phyloP scores from a whole-genome alignment of 371 early-diverging fungal genomes.

The Rhizomucor pusillus region DNA sequence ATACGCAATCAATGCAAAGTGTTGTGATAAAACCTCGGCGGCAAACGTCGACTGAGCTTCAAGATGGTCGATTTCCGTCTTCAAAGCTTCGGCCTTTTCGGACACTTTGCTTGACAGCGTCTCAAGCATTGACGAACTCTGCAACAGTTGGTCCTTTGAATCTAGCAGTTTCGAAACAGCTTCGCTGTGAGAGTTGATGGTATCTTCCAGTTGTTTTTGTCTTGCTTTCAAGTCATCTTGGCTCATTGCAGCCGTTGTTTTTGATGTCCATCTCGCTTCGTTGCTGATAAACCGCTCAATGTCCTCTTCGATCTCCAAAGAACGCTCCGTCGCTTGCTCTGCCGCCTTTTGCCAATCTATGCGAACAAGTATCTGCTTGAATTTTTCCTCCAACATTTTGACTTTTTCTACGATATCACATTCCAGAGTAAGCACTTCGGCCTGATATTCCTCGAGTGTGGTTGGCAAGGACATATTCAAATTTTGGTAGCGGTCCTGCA shows the following conservation, averaged over 20 bases:
- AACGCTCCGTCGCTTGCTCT: too few species aligned
- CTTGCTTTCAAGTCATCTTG: neutral
- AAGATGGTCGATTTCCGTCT: neutral
- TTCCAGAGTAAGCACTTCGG: too few species aligned
- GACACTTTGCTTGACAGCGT: neutral
- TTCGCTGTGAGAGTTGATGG: neutral
- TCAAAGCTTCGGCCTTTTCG: too few species aligned
- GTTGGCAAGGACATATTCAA: too few species aligned
- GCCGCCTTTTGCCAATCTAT: slow-evolving; percentile 12
- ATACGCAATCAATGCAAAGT: neutral
- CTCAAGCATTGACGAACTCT: too few species aligned
- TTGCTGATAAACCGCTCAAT: slow-evolving; percentile 17
- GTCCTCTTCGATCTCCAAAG: slow-evolving; percentile 3
- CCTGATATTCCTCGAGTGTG: too few species aligned
- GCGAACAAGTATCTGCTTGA: slow-evolving; percentile 9
- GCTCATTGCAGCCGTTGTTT: neutral
- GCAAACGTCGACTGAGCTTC: slow-evolving; percentile 11
- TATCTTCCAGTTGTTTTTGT: neutral
- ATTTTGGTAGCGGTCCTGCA: too few species aligned
- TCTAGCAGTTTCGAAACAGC: too few species aligned
- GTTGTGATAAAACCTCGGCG: slow-evolving; percentile 10
- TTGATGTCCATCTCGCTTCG: slow-evolving; percentile 22
- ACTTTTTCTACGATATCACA: neutral
- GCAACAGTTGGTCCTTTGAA: too few species aligned
- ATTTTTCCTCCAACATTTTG: neutral